Base-by-base conservation (phyloP, 2,329 filamentous ascomycete species). In the Penicillium sp. region DNA sequence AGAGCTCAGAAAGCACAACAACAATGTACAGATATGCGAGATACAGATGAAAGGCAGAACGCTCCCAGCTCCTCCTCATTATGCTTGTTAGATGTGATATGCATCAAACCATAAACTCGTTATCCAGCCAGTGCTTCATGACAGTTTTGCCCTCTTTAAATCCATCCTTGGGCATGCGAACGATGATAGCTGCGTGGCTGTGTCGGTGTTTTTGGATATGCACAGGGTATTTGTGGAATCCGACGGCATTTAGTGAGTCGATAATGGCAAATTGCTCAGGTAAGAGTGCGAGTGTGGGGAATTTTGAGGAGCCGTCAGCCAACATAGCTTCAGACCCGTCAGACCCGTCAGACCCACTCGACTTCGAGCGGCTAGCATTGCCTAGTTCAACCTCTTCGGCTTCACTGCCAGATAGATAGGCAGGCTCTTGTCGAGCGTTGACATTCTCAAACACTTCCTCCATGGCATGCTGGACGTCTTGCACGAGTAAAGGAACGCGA, bases 141-240 rank as follows among this genome's bases (percentile, higher is more conserved):
- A 96, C 89, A 12, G 89, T 69, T 65, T 81, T 83, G 0, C 93
- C 93, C 72, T 97, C 92, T 2, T 81, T 78, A 63, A 91, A 95
- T 47, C 80, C 76, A 67, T 84, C 85, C 36, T 87, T 83, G 52
- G 70, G 71, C 56, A 79, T 83, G 34, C 93, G 82, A 33, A 95
- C 85, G 58, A 97, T 89, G 44, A 97, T 95, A 3, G 92, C 92
- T 0, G 92, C 93, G 71, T 97, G 93, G 54, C 84, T 89, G 68
- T 96, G 90, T n/a, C 79, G 75, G 49, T 85, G 81, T 6, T 91
- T 88, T 51, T 77, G 75, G 51, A 78, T 78, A 53, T 76, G 71
- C 9, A 78, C 81, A 0, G 80, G 80, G 59, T 80, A 83, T 61
- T 84, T 85, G 41, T 73, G 77, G 65, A 83, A 81, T 3, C 82